Base-by-base conservation (phyloP, 1,139 yeast genomes). In the Yamadazyma atmosphaerica region DNA sequence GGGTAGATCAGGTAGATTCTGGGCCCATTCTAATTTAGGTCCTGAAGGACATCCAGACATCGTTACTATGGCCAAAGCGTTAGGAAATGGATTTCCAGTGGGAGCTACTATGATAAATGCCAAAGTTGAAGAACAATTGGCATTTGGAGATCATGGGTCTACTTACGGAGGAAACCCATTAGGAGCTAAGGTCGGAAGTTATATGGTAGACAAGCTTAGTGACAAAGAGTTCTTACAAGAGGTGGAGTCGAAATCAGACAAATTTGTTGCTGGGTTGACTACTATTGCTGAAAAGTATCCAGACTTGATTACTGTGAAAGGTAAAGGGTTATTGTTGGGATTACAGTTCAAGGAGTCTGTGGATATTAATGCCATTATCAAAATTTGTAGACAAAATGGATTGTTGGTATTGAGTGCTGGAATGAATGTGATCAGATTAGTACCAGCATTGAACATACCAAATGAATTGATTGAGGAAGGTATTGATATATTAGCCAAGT, bases 81-180 rank as follows among this genome's bases (percentile, higher is more conserved):
- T 92, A 32, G 98, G 98, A 43, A 92, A 92, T 56, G 98, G 98
- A n/a, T 88, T 81, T 72, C 98, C 98, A 27, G 85, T 92, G 52
- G 96, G 95, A 36, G 98, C 98, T 6, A 86, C 95, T 3, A 76
- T 92, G 77, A 81, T 92, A 39, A 79, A 86, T 37, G 94, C 87
- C 48, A 74, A 79, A 42, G 86, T 92, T 23, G 95, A 88, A 57
- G 61, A 69, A 11, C 79, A 72, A 2, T 69, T 92, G 50, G 72
- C 79, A 43, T 92, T 87, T 14, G 98, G 98, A 39, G 98, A 92
- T 58, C 98, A 92, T 59, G 98, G 98, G 37, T 90, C 98, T 4
- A 92, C 98, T 0, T 92, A 86, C 58, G 98, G 98, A 46, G 98
- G 98, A 38, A 92, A 92, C 60, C 98, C 98, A 35, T 70, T 92